Conservation (phyloP, 129 eudicot species). For the Pittosporum tobira region DNA sequence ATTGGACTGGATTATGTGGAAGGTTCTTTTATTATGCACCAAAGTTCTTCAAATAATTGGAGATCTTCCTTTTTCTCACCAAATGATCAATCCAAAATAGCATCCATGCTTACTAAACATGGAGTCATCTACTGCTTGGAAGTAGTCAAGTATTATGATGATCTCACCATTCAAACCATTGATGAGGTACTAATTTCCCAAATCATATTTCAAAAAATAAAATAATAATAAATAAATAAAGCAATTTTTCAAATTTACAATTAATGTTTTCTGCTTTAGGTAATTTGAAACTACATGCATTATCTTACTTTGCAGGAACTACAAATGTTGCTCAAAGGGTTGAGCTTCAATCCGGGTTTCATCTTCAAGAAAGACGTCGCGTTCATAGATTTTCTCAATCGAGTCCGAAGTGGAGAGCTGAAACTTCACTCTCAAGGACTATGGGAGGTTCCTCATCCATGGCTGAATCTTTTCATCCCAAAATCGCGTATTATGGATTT, state of each 20-base stretch:
- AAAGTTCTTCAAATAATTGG: slow-evolving; percentile 14
- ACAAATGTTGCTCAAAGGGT: slow-evolving; percentile 6
- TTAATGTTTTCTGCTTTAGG: neutral
- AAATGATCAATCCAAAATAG: neutral
- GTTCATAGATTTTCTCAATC: slow-evolving; percentile 16
- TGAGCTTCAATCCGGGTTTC: slow-evolving; percentile 4
- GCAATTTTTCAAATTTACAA: neutral
- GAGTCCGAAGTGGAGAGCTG: slow-evolving; percentile 18
- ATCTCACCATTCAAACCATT: neutral
- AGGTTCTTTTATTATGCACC: slow-evolving; percentile 15
- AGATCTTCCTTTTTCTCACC: slow-evolving; percentile 23
- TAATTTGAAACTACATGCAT: neutral
- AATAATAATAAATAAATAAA: no score
- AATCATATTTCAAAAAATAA: neutral
- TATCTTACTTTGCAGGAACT: slow-evolving; percentile 12
- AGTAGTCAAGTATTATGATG: slow-evolving; percentile 16
- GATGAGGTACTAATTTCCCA: slow-evolving; percentile 7
- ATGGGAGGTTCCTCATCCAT: slow-evolving; percentile 33
- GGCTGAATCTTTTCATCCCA: slow-evolving; percentile 28
- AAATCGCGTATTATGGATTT: slow-evolving; percentile 16
- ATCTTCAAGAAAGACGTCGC: slow-evolving; percentile 13
- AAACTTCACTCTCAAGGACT: slow-evolving; percentile 15
- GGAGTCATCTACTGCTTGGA: slow-evolving; percentile 20
- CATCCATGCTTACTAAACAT: neutral
- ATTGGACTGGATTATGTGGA: slow-evolving; percentile 18